phyloP scores from a whole-genome alignment of 2,329 filamentous ascomycete species.

The Penicillium paneum region DNA sequence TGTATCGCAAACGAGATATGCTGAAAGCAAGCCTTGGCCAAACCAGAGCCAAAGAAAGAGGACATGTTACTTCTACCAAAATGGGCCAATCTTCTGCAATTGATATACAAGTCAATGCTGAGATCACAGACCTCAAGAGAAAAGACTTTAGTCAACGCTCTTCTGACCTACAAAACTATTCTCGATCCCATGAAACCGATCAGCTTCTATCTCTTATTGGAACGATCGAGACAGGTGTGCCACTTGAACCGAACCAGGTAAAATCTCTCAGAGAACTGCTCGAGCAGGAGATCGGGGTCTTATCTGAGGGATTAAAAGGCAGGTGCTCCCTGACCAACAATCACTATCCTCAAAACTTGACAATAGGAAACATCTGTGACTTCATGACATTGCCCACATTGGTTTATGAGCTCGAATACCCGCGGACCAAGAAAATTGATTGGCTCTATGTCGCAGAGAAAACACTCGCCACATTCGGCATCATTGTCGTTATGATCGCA shows the following conservation, averaged over 20 bases:
- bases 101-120: not conserved
- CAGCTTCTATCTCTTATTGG: conserved; percentile 61
- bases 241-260: conserved; percentile 56
- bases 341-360: conserved; percentile 69
- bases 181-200: conserved; percentile 36
- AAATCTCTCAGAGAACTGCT: conserved; percentile 64
- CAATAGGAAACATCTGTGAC: conserved; percentile 62
- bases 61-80: not conserved
- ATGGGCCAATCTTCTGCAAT: not conserved
- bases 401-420: conserved; percentile 75
- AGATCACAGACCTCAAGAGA: conserved; percentile 7
- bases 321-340: conserved; percentile 52
- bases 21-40: conserved; percentile 14
- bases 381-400: conserved; percentile 73
- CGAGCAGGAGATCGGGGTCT: conserved; percentile 62
- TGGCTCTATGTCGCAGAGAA: conserved; percentile 76
- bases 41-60: not conserved
- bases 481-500: conserved; percentile 71
- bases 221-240: conserved; percentile 59
- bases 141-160: conserved; percentile 45
- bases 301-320: conserved; percentile 63
- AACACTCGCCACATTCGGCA: conserved; percentile 64
- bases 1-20: conserved; percentile 52
- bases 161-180: conserved; percentile 18
- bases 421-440: conserved; percentile 65